Evolutionary conservation across 192 early-diverging fungal species (phyloP), one percentile per base, ranked within the genome.

Genomic region (Mortierella claussenii): DNA sequence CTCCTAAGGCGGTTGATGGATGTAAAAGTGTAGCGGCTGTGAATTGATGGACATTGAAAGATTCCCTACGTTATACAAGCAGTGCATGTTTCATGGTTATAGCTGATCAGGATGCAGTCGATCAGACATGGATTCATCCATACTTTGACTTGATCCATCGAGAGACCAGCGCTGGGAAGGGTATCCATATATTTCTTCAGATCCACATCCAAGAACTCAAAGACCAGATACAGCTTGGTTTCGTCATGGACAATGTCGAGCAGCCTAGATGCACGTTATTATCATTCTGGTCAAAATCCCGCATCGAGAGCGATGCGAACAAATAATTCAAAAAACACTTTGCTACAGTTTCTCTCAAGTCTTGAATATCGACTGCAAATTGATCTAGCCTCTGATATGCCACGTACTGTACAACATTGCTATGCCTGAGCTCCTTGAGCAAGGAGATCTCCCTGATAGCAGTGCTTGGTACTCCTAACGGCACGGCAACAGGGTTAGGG

Each of bases 141-240:
- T 71, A 80, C 79, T 43, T 73, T 71, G 48, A 80, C 65, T 47
- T 60, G 54, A 11, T 73, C 31, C 15, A 56, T 17, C 2, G 57
- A 34, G 23, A 80, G 44, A 46, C 62, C 55, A 24, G 30, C 13
- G 12, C 30, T 42, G 9, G 45, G 27, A 10, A 27, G 11, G 8
- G 3, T 49, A 8, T 74, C 79, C 57, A 80, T 61, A 33, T 68
- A 74, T 46, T 47, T 60, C 32, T 59, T 73, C 43, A 80, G 32
- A 50, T 81, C 97, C 32, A 96, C 71, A 66, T 98, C 96, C 53
- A 96, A 80, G 61, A 89, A 99, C 78, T 99, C 97, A 83, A 99
- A 97, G 8, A 98, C 94, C 40, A 99, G 80, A 69, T 93, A 97
- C 27, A 99, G 86, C 78, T 94, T 96, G 26, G 81, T 80, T 30